phyloP scores from a whole-genome alignment of 257 asterid species.

The Solanum lycopersicoides region DNA sequence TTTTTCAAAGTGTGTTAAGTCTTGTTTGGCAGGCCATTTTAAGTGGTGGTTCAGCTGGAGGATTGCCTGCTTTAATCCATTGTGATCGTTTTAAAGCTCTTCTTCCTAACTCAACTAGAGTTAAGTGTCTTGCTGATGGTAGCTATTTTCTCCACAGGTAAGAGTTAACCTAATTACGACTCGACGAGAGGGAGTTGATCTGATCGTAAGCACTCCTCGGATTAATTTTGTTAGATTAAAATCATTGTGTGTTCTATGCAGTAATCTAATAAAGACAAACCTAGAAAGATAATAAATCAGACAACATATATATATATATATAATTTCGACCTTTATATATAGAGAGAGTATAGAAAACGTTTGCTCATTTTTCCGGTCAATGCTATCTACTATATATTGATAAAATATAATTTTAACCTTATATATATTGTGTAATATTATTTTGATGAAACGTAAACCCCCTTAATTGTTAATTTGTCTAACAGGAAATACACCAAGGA shows the following conservation, averaged over 20 bases:
- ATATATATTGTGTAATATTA: not conserved
- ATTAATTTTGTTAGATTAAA: not conserved
- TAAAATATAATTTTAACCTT: not conserved
- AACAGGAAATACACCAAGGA: not conserved
- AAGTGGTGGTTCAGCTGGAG: slow-evolving; percentile 59
- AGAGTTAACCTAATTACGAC: not conserved
- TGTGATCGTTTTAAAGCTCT: slow-evolving; percentile 26
- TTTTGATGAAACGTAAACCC: not conserved
- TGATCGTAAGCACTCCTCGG: fast-evolving
- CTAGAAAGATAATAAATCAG: not conserved
- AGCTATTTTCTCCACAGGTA: not conserved
- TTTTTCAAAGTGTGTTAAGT: not conserved
- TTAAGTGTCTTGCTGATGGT: slow-evolving; percentile 11
- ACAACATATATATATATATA: not conserved
- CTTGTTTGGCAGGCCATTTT: slow-evolving; percentile 35
- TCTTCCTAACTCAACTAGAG: not conserved
- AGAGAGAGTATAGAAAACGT: too few relatives aligned
- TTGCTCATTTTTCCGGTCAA: too few relatives aligned
- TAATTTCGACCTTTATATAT: too few relatives aligned
- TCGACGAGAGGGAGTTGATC: not conserved
- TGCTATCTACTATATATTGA: not conserved
- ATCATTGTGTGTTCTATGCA: not conserved
- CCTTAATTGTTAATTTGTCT: not conserved
- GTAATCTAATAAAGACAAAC: not conserved
- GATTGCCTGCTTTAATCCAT: slow-evolving; percentile 44